These are phyloP conservation scores for Neocucurbitaria cava DNA, from an alignment of 2,329 filamentous ascomycete species.

Conservation along the genomic window DNA sequence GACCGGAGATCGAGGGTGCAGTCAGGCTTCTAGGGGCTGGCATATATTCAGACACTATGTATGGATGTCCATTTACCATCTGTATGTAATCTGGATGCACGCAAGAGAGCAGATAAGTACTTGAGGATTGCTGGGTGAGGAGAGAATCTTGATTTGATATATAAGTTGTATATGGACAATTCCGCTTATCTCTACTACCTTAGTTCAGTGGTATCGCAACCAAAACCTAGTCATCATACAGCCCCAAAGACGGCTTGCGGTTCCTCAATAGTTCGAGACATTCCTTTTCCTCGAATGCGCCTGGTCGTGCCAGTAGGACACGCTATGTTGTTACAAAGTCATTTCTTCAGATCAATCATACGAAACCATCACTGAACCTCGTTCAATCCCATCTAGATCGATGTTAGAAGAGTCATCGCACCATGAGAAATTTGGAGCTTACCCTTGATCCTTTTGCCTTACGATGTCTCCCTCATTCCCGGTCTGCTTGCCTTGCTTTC, in stretches of 20 bases:
- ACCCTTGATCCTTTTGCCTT: constrained; percentile 82
- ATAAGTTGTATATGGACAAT: not conserved
- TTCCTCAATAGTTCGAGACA: not conserved
- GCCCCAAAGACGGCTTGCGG: not conserved
- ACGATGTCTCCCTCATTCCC: constrained; percentile 71
- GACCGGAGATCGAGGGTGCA: not conserved
- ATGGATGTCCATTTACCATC: not conserved
- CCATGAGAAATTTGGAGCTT: constrained; percentile 47
- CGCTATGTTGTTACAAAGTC: constrained; percentile 8
- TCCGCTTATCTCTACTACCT: not conserved
- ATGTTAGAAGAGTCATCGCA: constrained; percentile 11
- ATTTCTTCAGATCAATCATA: constrained; percentile 11
- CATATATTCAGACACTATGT: not conserved
- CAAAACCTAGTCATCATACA: not conserved
- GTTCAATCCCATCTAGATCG: constrained; percentile 27
- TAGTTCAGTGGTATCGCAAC: not conserved
- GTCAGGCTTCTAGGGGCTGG: not conserved
- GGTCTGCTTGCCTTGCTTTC: constrained; percentile 77
- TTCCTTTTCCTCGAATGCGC: not conserved
- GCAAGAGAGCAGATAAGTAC: not conserved
- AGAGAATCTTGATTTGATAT: not conserved
- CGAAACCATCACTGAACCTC: not conserved
- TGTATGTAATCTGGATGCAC: no score
- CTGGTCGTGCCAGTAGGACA: not conserved
- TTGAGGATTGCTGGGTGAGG: not conserved